phyloP scores from a whole-genome alignment of 2,329 filamentous ascomycete species.

The Pseudocercospora eumusae region DNA sequence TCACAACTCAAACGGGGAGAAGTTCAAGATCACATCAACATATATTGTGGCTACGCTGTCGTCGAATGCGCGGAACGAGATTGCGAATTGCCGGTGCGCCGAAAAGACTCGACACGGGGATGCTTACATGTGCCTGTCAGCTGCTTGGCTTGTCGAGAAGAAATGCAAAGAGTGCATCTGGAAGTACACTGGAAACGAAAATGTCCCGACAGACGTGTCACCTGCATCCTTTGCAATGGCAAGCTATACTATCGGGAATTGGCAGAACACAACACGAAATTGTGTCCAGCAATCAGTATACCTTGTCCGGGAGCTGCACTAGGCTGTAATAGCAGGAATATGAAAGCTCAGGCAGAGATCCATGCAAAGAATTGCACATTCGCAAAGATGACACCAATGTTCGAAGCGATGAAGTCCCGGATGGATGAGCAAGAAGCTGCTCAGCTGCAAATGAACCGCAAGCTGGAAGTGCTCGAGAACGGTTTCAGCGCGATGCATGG shows the following conservation, averaged over 20 bases:
- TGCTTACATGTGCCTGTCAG: constrained; percentile 57
- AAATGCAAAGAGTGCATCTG: constrained; percentile 57
- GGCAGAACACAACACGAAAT: constrained; percentile 44
- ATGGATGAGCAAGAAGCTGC: constrained; percentile 48
- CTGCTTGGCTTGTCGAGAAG: constrained; percentile 56
- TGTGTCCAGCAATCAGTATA: constrained; percentile 47
- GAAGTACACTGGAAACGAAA: constrained; percentile 45
- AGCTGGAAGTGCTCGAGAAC: constrained; percentile 49
- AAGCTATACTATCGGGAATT: constrained; percentile 47
- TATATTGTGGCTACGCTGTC: constrained; percentile 59
- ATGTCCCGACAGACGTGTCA: constrained; percentile 54
- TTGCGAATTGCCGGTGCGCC: constrained; percentile 56
- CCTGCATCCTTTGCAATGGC: constrained; percentile 48
- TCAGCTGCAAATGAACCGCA: constrained; percentile 47
- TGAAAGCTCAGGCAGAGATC: constrained; percentile 43
- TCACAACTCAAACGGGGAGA: constrained; percentile 57
- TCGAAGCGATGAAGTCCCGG: constrained; percentile 46
- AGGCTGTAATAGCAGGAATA: constrained; percentile 47
- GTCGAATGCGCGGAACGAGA: constrained; percentile 54
- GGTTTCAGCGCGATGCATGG: constrained; percentile 48
- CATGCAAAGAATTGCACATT: constrained; percentile 49
- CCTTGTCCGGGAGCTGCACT: constrained; percentile 48
- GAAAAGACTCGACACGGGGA: constrained; percentile 56
- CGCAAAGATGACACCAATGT: constrained; percentile 50
- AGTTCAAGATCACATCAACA: constrained; percentile 60